Conservation (phyloP, 164 flowering plant genomes). For the Magnolia officinalis region DNA sequence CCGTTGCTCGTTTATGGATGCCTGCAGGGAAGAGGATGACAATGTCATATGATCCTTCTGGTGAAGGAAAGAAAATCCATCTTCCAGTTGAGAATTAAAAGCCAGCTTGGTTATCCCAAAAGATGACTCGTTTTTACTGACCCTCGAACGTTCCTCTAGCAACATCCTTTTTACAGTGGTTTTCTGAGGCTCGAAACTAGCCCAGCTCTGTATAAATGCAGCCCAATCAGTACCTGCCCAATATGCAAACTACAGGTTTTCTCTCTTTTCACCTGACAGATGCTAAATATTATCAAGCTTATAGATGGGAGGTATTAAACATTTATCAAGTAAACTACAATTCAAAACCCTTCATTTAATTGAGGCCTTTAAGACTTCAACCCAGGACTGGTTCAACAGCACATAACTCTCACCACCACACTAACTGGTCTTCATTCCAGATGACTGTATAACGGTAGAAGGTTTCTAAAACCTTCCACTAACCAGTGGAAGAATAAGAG, state of each 20-base stretch:
- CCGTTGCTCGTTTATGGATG: constrained; percentile 30
- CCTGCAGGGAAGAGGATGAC: constrained; percentile 12
- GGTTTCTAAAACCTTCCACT: too few relatives aligned
- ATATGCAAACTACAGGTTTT: background rate
- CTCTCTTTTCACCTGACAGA: background rate
- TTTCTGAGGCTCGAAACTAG: constrained; percentile 73
- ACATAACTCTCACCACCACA: too few relatives aligned
- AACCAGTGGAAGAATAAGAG: too few relatives aligned
- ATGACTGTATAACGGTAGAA: too few relatives aligned
- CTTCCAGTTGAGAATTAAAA: constrained; percentile 22
- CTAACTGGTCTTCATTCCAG: too few relatives aligned
- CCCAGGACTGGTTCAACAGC: too few relatives aligned
- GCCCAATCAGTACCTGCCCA: background rate
- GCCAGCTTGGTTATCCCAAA: constrained; percentile 21
- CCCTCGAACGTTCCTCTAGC: constrained; percentile 38
- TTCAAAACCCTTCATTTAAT: too few relatives aligned
- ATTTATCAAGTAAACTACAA: too few relatives aligned
- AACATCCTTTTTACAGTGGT: constrained; percentile 72
- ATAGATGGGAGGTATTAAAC: too few relatives aligned
- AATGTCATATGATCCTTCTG: constrained; percentile 18
- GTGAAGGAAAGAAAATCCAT: constrained; percentile 17
- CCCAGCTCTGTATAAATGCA: constrained; percentile 54
- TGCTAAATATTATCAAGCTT: too few relatives aligned
- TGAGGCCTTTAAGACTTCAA: too few relatives aligned
- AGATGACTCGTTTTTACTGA: constrained; percentile 23